These are phyloP conservation scores for Cordyceps farinosa DNA, from an alignment of 2,329 filamentous ascomycete species.

Conservation along the genomic window DNA sequence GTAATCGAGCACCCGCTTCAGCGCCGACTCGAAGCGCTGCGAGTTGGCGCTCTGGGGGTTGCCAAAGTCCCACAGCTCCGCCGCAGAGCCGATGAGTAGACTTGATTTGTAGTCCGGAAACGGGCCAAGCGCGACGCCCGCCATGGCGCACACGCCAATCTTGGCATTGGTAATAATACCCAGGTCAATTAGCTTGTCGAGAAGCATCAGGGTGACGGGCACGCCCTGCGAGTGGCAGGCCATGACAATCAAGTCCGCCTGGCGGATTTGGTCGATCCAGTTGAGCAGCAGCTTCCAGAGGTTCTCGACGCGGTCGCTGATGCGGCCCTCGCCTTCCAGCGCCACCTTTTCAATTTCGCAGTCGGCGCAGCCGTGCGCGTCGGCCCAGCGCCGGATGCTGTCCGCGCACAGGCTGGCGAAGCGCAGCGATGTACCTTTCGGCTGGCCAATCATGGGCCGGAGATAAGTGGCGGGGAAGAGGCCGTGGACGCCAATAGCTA, in stretches of 20 bases:
- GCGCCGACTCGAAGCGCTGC: constrained; percentile 70
- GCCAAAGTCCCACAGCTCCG: constrained; percentile 91
- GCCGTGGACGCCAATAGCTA: constrained; percentile 92
- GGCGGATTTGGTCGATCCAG: constrained; percentile 86
- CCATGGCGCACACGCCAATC: constrained; percentile 84
- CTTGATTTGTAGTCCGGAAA: constrained; percentile 89
- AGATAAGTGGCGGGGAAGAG: constrained; percentile 86
- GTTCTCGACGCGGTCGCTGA: constrained; percentile 82
- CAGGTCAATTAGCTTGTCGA: constrained; percentile 88
- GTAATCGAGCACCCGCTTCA: constrained; percentile 71
- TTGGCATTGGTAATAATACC: constrained; percentile 74
- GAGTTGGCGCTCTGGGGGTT: constrained; percentile 78
- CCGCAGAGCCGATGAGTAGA: constrained; percentile 85
- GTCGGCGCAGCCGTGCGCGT: constrained; percentile 66
- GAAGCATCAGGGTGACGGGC: constrained; percentile 85
- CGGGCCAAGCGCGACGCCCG: constrained; percentile 88
- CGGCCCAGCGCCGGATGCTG: constrained; percentile 79
- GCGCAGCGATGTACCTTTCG: constrained; percentile 89
- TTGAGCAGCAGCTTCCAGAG: constrained; percentile 93
- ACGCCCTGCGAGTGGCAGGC: constrained; percentile 95
- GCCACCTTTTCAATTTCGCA: constrained; percentile 90
- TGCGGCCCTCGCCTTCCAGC: constrained; percentile 90
- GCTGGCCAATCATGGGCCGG: constrained; percentile 88
- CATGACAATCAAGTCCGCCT: constrained; percentile 85
- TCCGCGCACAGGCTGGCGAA: constrained; percentile 86